phyloP scores from a whole-genome alignment of 2,329 filamentous ascomycete genomes.

The Ophiostoma ips region DNA sequence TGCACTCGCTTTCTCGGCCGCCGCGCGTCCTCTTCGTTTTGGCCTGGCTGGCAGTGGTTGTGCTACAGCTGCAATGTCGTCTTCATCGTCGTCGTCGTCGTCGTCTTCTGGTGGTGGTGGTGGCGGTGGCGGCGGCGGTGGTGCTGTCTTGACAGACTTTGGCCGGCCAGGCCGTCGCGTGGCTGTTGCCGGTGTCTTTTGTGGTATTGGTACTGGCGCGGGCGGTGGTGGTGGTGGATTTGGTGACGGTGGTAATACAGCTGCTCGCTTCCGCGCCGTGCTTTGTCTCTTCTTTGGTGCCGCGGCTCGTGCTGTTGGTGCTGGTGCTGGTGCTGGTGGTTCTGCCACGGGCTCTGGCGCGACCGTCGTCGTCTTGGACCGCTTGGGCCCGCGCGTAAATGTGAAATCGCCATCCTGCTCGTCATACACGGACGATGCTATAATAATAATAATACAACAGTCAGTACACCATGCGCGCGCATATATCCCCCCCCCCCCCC shows the following conservation, averaged over 20 bases:
- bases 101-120: slow-evolving; percentile 21
- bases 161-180: slow-evolving; percentile 7
- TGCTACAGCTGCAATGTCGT: neutral
- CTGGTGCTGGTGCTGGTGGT: slow-evolving; percentile 17
- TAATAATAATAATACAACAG: too few species aligned
- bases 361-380: slow-evolving; percentile 43
- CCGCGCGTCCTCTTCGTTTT: slow-evolving; percentile 7
- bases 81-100: neutral
- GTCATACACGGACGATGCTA: slow-evolving; percentile 36
- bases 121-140: slow-evolving; percentile 15
- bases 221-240: slow-evolving; percentile 1
- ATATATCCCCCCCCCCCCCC: too few species aligned
- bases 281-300: slow-evolving; percentile 30
- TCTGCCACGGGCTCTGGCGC: slow-evolving; percentile 18
- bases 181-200: neutral
- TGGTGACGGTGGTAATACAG: slow-evolving; percentile 15
- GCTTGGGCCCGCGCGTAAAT: slow-evolving; percentile 55
- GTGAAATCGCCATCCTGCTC: slow-evolving; percentile 67
- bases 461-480: neutral
- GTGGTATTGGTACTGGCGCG: neutral
- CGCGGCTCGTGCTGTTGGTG: neutral
- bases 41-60: neutral
- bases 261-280: slow-evolving; percentile 19
- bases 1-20: slow-evolving; percentile 22
- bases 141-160: slow-evolving; percentile 5